phyloP scores from a whole-genome alignment of 192 early-diverging fungal species.

The Coemansia sp. region DNA sequence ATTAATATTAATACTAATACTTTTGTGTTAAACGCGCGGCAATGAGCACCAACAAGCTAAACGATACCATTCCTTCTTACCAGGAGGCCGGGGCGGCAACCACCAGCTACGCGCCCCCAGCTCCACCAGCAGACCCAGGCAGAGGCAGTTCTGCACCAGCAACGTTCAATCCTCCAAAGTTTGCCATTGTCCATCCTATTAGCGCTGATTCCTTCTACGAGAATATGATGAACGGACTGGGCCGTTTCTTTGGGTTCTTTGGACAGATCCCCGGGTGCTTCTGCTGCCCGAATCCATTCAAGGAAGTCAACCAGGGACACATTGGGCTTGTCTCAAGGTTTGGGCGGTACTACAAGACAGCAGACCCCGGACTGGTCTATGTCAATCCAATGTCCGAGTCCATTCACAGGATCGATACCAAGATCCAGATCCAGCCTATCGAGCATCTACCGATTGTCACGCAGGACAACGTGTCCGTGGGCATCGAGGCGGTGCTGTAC shows the following conservation, averaged over 20 bases:
- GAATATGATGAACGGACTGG: slow-evolving; percentile 35
- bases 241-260: slow-evolving; percentile 35
- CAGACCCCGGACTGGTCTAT: slow-evolving; percentile 58
- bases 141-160: background rate
- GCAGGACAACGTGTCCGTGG: slow-evolving; percentile 86
- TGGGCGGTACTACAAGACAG: slow-evolving; percentile 58
- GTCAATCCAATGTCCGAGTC: slow-evolving; percentile 55
- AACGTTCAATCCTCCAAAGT: slow-evolving; percentile 26
- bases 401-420: slow-evolving; percentile 58
- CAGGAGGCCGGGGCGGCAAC: slow-evolving; percentile 9
- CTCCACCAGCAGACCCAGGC: background rate
- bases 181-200: slow-evolving; percentile 17
- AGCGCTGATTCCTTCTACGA: slow-evolving; percentile 13
- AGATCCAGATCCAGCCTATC: slow-evolving; percentile 65
- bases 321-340: slow-evolving; percentile 54
- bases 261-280: slow-evolving; percentile 54
- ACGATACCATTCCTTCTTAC: slow-evolving; percentile 15
- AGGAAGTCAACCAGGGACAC: slow-evolving; percentile 40
- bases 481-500: slow-evolving; percentile 84
- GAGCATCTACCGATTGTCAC: slow-evolving; percentile 77
- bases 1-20: background rate
- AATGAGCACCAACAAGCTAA: slow-evolving; percentile 1
- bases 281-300: slow-evolving; percentile 57
- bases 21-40: background rate
- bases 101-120: slow-evolving; percentile 25